phyloP scores from a whole-genome alignment of 225 moss, liverwort and hornwort genomes.

The Anthoceros angustus region DNA sequence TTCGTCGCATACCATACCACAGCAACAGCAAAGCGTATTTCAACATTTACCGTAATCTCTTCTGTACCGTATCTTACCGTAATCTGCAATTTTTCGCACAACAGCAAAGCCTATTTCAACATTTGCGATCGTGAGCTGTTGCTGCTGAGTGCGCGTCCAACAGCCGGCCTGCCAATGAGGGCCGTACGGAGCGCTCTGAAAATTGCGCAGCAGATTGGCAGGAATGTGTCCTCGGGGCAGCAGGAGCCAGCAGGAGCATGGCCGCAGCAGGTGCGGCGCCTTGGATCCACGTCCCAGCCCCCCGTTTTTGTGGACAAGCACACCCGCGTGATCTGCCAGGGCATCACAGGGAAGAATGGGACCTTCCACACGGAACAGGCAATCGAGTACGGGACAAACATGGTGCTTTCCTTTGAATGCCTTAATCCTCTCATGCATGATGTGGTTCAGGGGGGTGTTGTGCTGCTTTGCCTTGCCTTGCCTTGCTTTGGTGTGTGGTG shows the following conservation, averaged over 20 bases:
- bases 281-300: slow-evolving; percentile 25
- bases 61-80: too few species aligned
- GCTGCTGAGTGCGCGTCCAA: slow-evolving; percentile 7
- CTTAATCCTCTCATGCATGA: background rate
- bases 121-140: too few species aligned
- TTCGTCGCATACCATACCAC: too few species aligned
- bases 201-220: background rate
- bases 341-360: slow-evolving; percentile 47
- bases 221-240: background rate
- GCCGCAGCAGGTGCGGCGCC: slow-evolving; percentile 13
- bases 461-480: background rate
- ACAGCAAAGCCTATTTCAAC: too few species aligned
- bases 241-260: background rate
- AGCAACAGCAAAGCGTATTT: too few species aligned
- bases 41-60: too few species aligned
- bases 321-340: slow-evolving; percentile 43
- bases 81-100: too few species aligned
- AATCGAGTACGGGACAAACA: slow-evolving; percentile 47
- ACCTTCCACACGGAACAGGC: slow-evolving; percentile 56
- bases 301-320: slow-evolving; percentile 60
- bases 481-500: too few species aligned
- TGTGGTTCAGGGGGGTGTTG: background rate
- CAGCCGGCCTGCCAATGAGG: slow-evolving; percentile 20
- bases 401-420: slow-evolving; percentile 17
- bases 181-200: background rate